These are phyloP conservation scores for Pseudoperonospora humuli DNA, from an alignment of 352 stramenopile genomes.

Conservation along the genomic window DNA sequence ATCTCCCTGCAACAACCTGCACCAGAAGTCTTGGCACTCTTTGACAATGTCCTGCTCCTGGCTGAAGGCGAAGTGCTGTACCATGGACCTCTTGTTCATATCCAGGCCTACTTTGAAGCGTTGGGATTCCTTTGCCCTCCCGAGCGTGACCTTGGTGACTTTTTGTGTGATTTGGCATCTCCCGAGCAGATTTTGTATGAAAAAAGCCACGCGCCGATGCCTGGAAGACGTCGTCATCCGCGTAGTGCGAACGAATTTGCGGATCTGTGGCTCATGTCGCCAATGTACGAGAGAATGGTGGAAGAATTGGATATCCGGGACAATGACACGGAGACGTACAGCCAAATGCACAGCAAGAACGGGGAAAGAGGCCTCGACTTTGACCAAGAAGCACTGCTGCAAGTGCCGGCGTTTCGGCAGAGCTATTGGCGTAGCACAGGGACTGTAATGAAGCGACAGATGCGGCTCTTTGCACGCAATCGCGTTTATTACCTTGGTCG, in stretches of 20 bases:
- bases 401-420: conserved; percentile 34
- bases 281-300: conserved; percentile 33
- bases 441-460: conserved; percentile 33
- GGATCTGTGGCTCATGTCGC: conserved; percentile 36
- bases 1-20: conserved; percentile 83
- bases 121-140: conserved; percentile 53
- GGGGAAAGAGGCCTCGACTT: conserved; percentile 22
- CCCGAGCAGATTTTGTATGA: conserved; percentile 35
- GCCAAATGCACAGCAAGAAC: conserved; percentile 12
- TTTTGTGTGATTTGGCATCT: conserved; percentile 40
- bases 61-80: conserved; percentile 86
- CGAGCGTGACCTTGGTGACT: conserved; percentile 35
- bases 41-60: conserved; percentile 90
- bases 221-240: conserved; percentile 23
- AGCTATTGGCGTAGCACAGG: conserved; percentile 24
- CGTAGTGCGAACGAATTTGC: conserved; percentile 32
- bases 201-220: conserved; percentile 11
- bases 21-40: conserved; percentile 87
- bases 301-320: conserved; percentile 26
- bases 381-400: conserved; percentile 28
- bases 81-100: conserved; percentile 50
- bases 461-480: conserved; percentile 32
- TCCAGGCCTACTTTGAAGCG: conserved; percentile 70
- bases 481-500: conserved; percentile 29
- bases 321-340: conserved; percentile 18